Base-by-base conservation (phyloP, 345 rosid genomes). In the Adansonia digitata region DNA sequence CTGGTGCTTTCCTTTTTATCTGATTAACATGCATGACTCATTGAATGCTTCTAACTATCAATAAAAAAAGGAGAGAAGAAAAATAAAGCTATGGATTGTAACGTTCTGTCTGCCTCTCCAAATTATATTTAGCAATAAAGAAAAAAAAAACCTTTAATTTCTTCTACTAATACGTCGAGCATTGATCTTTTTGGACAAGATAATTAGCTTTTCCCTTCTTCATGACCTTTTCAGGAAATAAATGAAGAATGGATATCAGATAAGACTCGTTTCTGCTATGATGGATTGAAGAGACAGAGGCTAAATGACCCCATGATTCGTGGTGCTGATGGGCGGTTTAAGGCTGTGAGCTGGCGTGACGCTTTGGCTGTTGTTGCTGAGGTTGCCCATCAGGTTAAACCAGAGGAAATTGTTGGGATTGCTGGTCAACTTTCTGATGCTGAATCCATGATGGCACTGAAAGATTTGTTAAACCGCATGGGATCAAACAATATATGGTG, bases 171-270 rank as follows among this genome's bases (percentile, higher is more conserved):
- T 31, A 42, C 42, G 2, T 51, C 34, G 52, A 9, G 0, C 0
- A 4, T 42, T 48, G 43, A 48, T 48, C 39, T 48, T 27, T 48
- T 67, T 69, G 3, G 40, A 69, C 57, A 27, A 26, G 60, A 69
- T 31, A 49, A 71, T 46, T 37, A 40, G 12, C 34, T 61, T 35
- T 66, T 81, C 40, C 59, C 3, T 69, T 63, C 34, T 82, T 52
- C 29, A 31, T 63, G 37, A 11, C 27, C 15, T 83, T 85, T 82
- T 72, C 90, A 96, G 99, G 99, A 96, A 61, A 92, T 96, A 73
- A 96, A 96, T 78, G 98, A 96, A 83, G 99, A 96, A 77, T 96
- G 99, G 99, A 93, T 96, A 84, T 96, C 99, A 59, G 99, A 96
- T 78, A 96, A 96, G 85, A 96, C 98, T 29, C 86, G 99, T 48